Conservation (phyloP, 2,329 filamentous ascomycete genomes). For the Penicillium nordicum region DNA sequence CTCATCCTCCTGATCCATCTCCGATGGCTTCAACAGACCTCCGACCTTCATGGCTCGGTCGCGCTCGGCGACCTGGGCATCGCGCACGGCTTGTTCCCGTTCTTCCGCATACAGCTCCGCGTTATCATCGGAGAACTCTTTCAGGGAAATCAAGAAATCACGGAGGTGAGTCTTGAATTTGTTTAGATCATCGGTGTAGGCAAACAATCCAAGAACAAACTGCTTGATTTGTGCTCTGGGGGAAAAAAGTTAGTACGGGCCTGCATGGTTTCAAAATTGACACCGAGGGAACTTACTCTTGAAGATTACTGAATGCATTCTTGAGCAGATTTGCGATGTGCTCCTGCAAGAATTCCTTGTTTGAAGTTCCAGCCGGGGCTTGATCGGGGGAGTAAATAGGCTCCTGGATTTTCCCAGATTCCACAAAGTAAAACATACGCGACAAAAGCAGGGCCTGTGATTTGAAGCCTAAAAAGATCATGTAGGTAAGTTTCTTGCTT, state of each 20-base stretch:
- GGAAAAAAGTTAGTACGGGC: constrained; percentile 10
- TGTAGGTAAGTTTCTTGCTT: background rate
- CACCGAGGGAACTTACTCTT: constrained; percentile 60
- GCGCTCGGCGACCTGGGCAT: constrained; percentile 81
- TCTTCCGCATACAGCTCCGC: constrained; percentile 90
- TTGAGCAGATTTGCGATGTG: constrained; percentile 82
- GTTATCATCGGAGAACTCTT: constrained; percentile 95
- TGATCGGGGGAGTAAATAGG: constrained; percentile 86
- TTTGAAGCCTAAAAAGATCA: constrained; percentile 67
- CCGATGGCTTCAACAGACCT: constrained; percentile 93
- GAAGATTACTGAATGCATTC: constrained; percentile 89
- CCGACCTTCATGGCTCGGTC: constrained; percentile 93
- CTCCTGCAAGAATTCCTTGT: constrained; percentile 84
- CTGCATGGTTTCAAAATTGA: background rate
- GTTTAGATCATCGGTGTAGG: constrained; percentile 80
- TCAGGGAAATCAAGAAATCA: constrained; percentile 94
- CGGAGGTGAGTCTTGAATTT: constrained; percentile 95
- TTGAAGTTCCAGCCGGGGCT: constrained; percentile 76
- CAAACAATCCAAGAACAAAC: constrained; percentile 88
- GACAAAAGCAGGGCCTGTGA: constrained; percentile 91
- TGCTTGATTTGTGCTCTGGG: constrained; percentile 75
- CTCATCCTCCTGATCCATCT: constrained; percentile 82
- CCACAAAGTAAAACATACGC: constrained; percentile 94
- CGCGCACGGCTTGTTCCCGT: constrained; percentile 84
- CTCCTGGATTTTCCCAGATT: constrained; percentile 82